These are phyloP conservation scores for Mucor mucedo DNA, from an alignment of 371 early-diverging fungal genomes.

Conservation along the genomic window DNA sequence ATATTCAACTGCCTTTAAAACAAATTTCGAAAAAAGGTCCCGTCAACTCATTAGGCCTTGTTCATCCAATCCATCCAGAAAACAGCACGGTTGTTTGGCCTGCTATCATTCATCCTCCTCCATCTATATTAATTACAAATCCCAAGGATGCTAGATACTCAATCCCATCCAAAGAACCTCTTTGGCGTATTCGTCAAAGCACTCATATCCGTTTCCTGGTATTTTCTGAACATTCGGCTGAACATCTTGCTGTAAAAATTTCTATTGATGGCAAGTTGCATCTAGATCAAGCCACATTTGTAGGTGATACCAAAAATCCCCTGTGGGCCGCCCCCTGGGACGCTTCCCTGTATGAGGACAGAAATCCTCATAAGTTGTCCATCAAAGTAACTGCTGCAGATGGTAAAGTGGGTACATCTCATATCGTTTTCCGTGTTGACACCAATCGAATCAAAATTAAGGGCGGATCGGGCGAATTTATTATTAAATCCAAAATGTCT, in stretches of 20 bases:
- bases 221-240: conserved; percentile 49
- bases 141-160: conserved; percentile 85
- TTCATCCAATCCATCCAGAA: conserved; percentile 20
- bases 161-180: conserved; percentile 76
- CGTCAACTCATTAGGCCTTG: conserved; percentile 15
- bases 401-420: conserved; percentile 51
- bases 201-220: conserved; percentile 79
- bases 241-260: conserved; percentile 52
- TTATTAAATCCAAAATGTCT: conserved; percentile 68
- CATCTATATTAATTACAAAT: conserved; percentile 85
- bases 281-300: conserved; percentile 36
- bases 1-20: conserved; percentile 64
- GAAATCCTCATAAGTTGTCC: conserved; percentile 60
- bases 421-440: conserved; percentile 67
- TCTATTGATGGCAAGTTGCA: conserved; percentile 49
- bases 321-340: conserved; percentile 80
- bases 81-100: conserved; percentile 32
- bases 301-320: conserved; percentile 58
- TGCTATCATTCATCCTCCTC: conserved; percentile 50
- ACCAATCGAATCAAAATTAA: conserved; percentile 61
- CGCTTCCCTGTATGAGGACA: conserved; percentile 65
- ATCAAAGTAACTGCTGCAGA: conserved; percentile 60
- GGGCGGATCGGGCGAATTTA: conserved; percentile 75
- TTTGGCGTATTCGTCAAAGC: conserved; percentile 61
- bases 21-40: conserved; percentile 49